Conservation (phyloP, 108 stramenopile species). For the Aurantiochytrium sp. region DNA sequence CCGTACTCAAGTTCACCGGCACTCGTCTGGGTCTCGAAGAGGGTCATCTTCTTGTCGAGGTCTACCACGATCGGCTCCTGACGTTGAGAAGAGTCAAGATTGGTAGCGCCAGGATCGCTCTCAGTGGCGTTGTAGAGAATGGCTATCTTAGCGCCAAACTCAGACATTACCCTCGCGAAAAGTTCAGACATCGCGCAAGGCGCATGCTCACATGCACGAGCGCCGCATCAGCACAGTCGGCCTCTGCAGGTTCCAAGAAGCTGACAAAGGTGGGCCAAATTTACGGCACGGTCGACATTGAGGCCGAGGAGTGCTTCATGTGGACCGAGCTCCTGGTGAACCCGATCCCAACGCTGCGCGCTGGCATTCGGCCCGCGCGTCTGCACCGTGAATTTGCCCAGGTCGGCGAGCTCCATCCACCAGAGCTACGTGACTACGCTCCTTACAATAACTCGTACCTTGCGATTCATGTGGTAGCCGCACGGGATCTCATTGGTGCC, state of each 20-base stretch:
- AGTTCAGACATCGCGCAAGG: neutral
- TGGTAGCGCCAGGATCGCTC: neutral
- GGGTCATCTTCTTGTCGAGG: neutral
- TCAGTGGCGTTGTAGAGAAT: neutral
- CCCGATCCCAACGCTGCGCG: neutral
- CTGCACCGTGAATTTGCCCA: slow-evolving; percentile 13
- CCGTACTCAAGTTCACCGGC: neutral
- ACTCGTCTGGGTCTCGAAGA: neutral
- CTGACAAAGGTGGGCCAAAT: neutral
- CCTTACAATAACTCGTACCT: neutral
- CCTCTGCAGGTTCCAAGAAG: neutral
- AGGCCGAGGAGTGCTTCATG: neutral
- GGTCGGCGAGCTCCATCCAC: neutral
- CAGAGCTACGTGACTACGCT: neutral
- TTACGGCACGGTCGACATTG: neutral
- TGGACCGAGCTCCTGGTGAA: neutral
- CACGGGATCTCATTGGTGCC: neutral
- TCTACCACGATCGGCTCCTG: neutral
- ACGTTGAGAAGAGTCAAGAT: neutral
- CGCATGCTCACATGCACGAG: neutral
- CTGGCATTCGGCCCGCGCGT: neutral
- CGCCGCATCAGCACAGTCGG: neutral
- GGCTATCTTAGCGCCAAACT: neutral
- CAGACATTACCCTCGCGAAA: neutral
- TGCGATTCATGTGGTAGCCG: neutral